Evolutionary conservation across 106 monocot genomes (phyloP).

Genomic region (Apostasia shenzhenica): DNA sequence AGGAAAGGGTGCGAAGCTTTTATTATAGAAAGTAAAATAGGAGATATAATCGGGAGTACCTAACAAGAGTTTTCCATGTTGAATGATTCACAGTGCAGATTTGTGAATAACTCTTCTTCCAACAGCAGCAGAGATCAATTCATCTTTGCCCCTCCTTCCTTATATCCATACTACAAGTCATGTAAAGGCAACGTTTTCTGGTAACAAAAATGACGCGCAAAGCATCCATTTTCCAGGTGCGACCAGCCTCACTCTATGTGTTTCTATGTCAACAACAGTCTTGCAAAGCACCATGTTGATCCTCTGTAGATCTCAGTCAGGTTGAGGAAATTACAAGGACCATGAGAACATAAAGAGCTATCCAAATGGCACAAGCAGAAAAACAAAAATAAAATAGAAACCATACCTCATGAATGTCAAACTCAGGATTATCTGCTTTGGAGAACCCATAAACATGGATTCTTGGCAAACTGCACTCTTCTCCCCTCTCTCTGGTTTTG

Average conservation of each 20-base stretch:
- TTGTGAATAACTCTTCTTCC: no score
- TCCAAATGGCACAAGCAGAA: conserved; percentile 2
- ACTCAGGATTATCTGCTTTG: conserved; percentile 78
- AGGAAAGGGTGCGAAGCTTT: no score
- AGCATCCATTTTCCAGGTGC: conserved; percentile 99
- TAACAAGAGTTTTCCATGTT: no score
- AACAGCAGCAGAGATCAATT: no score
- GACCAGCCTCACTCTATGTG: conserved; percentile 84
- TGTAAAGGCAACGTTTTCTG: conserved; percentile 48
- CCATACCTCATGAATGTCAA: conserved; percentile 84
- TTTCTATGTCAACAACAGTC: conserved; percentile 37
- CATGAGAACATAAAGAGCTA: neutral
- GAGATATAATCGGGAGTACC: no score
- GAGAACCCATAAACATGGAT: conserved; percentile 97
- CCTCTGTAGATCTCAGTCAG: conserved; percentile 33
- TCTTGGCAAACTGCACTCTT: conserved; percentile 34
- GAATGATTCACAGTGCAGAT: no score
- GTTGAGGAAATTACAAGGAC: neutral
- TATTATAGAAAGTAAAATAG: no score
- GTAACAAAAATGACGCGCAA: conserved; percentile 77
- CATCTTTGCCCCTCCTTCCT: no score
- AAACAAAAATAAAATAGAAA: neutral
- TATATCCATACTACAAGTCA: neutral
- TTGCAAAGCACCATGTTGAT: conserved; percentile 70
- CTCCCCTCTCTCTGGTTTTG: conserved; percentile 9